phyloP scores from a whole-genome alignment of 305 asterid genomes.

The Lippia alba region DNA sequence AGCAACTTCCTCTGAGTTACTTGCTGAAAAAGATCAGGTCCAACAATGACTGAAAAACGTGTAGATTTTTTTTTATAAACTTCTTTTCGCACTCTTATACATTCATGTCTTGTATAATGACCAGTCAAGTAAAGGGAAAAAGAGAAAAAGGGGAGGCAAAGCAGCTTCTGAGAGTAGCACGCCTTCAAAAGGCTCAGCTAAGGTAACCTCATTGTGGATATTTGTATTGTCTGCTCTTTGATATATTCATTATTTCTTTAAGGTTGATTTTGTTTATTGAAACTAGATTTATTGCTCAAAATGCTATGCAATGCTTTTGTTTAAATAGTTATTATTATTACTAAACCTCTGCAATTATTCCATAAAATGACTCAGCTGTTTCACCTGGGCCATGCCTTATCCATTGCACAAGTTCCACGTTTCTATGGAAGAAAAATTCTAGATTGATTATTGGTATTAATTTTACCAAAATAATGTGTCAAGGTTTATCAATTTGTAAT shows the following conservation, averaged over 20 bases:
- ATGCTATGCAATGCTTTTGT: conserved; percentile 1
- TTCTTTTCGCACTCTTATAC: background rate
- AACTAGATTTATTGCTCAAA: conserved; percentile 1
- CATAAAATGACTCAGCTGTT: background rate
- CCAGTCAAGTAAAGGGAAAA: conserved; percentile 73
- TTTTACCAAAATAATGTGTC: too few species aligned
- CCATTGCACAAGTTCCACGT: background rate
- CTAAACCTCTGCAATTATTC: background rate
- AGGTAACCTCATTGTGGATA: conserved; percentile 49
- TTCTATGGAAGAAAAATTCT: background rate
- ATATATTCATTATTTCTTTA: conserved; percentile 2
- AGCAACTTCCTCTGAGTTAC: conserved; percentile 72
- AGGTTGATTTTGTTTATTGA: conserved; percentile 17
- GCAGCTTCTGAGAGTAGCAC: conserved; percentile 56
- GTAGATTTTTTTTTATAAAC: too few species aligned
- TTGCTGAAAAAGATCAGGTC: conserved; percentile 89
- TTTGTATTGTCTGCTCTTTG: background rate
- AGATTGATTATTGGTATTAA: background rate
- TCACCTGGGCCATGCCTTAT: background rate
- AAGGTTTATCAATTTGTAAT: conserved; percentile 1
- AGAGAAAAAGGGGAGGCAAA: conserved; percentile 75
- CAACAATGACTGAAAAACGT: background rate
- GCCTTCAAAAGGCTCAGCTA: conserved; percentile 63
- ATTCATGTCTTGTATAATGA: conserved; percentile 27
- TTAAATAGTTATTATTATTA: background rate